Evolutionary conservation across 441 rosid species (phyloP).

Genomic region (Brassica hybrid): DNA sequence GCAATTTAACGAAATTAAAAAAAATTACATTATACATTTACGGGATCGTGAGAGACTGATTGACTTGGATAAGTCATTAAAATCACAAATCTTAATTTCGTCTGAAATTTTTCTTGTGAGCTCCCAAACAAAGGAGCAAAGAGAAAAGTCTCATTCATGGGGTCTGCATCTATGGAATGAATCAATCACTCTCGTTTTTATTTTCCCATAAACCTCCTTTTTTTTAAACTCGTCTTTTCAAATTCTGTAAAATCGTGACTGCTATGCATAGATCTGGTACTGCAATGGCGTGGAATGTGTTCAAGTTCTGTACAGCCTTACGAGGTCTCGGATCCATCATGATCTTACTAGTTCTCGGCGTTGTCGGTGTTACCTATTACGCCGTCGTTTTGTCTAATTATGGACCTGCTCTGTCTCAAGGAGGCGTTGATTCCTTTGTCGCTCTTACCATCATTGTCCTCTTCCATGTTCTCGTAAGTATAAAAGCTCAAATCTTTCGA

Average conservation of each 20-base stretch:
- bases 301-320: slow-evolving; percentile 90
- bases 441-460: slow-evolving; percentile 56
- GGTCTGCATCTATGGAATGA: slow-evolving; percentile 22
- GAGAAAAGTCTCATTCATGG: slow-evolving; percentile 27
- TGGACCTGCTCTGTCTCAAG: slow-evolving; percentile 72
- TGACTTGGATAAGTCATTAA: neutral
- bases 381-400: slow-evolving; percentile 86
- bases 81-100: neutral
- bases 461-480: slow-evolving; percentile 70
- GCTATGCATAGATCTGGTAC: slow-evolving; percentile 95
- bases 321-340: slow-evolving; percentile 94
- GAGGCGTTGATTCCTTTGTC: slow-evolving; percentile 56
- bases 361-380: slow-evolving; percentile 91
- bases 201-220: slow-evolving; percentile 14
- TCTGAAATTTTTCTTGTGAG: slow-evolving; percentile 23
- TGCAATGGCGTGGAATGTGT: slow-evolving; percentile 97
- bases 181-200: slow-evolving; percentile 1
- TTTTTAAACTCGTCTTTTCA: neutral
- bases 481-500: neutral
- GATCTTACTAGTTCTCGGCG: slow-evolving; percentile 89
- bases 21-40: neutral
- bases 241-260: slow-evolving; percentile 28
- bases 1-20: neutral
- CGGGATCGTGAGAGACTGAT: slow-evolving; percentile 2
- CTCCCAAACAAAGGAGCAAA: slow-evolving; percentile 18